phyloP scores from a whole-genome alignment of 805 yeast genomes.

The Clavispora carvajalis region DNA sequence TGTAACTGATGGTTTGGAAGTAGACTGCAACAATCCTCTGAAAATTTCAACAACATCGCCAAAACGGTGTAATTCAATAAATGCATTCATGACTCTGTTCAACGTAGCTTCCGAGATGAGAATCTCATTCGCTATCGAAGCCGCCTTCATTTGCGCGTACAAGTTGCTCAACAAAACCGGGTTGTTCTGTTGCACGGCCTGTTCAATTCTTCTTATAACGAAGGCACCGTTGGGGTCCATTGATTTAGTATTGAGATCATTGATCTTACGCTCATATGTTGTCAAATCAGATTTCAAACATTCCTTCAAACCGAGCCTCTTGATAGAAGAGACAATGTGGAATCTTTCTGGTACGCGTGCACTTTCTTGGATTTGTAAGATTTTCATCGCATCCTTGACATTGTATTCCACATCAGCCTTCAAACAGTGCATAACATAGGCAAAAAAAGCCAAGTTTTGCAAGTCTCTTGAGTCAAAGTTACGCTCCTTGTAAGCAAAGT shows the following conservation, averaged over 20 bases:
- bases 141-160: constrained; percentile 22
- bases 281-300: constrained; percentile 5
- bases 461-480: constrained; percentile 13
- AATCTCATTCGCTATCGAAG: constrained; percentile 19
- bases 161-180: constrained; percentile 15
- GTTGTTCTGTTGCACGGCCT: constrained; percentile 16
- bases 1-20: constrained; percentile 34
- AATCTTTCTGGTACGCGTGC: constrained; percentile 15
- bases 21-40: constrained; percentile 41
- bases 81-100: constrained; percentile 43
- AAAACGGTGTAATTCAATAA: constrained; percentile 29
- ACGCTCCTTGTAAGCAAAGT: constrained; percentile 7
- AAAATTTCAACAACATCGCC: constrained; percentile 42
- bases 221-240: constrained; percentile 31
- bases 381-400: constrained; percentile 20
- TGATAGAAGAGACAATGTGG: constrained; percentile 16
- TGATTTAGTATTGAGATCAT: constrained; percentile 13
- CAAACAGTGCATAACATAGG: constrained; percentile 28
- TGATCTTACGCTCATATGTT: constrained; percentile 2
- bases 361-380: constrained; percentile 21
- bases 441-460: constrained; percentile 27
- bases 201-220: constrained; percentile 20
- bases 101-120: constrained; percentile 38
- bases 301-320: constrained; percentile 10
- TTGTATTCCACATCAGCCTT: constrained; percentile 19